Conservation (phyloP, 805 yeast genomes). For the Pichia nanzhaoensis region DNA sequence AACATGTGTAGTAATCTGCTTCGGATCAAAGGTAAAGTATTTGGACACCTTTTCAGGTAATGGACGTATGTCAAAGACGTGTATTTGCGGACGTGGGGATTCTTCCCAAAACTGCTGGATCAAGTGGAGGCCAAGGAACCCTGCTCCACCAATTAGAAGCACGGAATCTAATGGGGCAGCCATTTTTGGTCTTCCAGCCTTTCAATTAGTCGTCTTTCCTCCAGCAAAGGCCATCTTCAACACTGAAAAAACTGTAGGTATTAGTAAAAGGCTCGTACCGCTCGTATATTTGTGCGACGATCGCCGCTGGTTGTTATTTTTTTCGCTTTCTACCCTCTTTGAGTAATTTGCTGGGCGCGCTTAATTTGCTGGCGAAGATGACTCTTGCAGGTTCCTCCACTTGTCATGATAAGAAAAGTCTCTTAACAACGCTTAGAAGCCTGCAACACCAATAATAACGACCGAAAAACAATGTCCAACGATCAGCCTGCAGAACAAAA, state of each 20-base stretch:
- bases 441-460: too few relatives aligned
- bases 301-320: too few relatives aligned
- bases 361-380: too few relatives aligned
- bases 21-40: slow-evolving; percentile 67
- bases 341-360: too few relatives aligned
- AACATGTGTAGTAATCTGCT: slow-evolving; percentile 51
- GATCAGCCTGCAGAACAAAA: slow-evolving; percentile 57
- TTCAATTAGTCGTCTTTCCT: too few relatives aligned
- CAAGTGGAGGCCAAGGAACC: slow-evolving; percentile 87
- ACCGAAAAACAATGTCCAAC: slow-evolving; percentile 24
- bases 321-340: too few relatives aligned
- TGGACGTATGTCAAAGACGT: slow-evolving; percentile 88
- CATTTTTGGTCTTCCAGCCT: slow-evolving; percentile 12
- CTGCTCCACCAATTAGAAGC: slow-evolving; percentile 90
- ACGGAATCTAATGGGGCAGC: slow-evolving; percentile 42
- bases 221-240: too few relatives aligned
- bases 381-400: not conserved
- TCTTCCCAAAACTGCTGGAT: slow-evolving; percentile 73
- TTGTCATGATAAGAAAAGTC: too few relatives aligned
- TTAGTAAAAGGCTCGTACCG: not conserved
- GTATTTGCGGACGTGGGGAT: slow-evolving; percentile 62
- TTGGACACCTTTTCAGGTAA: slow-evolving; percentile 65
- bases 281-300: not conserved
- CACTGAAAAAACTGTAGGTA: too few relatives aligned
- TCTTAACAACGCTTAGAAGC: too few relatives aligned